A percentile compares a stretch with the other conserved stretches of the same genome.
These are phyloP conservation scores for Leccinum angustisporum DNA, from an alignment of 1,284 basidiomycete genomes.

Conservation along the genomic window DNA sequence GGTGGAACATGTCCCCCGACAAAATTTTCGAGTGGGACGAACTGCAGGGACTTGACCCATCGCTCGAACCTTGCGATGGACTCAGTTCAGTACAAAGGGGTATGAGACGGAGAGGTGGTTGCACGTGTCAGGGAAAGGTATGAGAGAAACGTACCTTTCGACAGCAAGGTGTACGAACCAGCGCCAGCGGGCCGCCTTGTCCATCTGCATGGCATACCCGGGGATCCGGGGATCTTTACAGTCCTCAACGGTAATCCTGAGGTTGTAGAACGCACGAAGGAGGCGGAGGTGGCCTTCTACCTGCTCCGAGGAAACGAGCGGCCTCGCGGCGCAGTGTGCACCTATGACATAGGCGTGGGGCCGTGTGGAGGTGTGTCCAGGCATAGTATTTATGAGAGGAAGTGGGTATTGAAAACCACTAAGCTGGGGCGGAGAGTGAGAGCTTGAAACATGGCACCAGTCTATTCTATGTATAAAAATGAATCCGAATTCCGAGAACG, in stretches of 20 bases:
- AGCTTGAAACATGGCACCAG: slow-evolving; percentile 3
- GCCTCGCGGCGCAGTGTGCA: slow-evolving; percentile 10
- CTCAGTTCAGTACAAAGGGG: neutral
- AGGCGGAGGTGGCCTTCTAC: slow-evolving; percentile 34
- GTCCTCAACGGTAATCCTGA: slow-evolving; percentile 27
- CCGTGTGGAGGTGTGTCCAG: neutral
- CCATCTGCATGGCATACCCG: slow-evolving; percentile 24
- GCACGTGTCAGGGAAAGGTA: neutral
- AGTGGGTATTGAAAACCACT: neutral
- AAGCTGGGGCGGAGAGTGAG: neutral
- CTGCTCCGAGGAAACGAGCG: slow-evolving; percentile 26
- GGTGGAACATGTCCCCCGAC: slow-evolving; percentile 37
- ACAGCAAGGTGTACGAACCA: slow-evolving; percentile 34
- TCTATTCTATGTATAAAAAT: slow-evolving; percentile 11
- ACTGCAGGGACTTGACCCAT: slow-evolving; percentile 32
- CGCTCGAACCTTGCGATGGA: slow-evolving; percentile 34
- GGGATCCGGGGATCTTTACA: slow-evolving; percentile 30
- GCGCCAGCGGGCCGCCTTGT: slow-evolving; percentile 28
- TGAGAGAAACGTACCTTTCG: slow-evolving; percentile 23
- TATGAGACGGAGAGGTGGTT: neutral
- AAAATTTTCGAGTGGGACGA: slow-evolving; percentile 29
- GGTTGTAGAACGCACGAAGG: slow-evolving; percentile 29
- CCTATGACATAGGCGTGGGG: slow-evolving; percentile 20
- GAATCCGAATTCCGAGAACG: slow-evolving; percentile 5
- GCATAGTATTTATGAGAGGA: slow-evolving; percentile 3